Evolutionary conservation across 2,329 filamentous ascomycete species (phyloP), one percentile per base, ranked within the genome.

Genomic region (Aspergillus japonicus): DNA sequence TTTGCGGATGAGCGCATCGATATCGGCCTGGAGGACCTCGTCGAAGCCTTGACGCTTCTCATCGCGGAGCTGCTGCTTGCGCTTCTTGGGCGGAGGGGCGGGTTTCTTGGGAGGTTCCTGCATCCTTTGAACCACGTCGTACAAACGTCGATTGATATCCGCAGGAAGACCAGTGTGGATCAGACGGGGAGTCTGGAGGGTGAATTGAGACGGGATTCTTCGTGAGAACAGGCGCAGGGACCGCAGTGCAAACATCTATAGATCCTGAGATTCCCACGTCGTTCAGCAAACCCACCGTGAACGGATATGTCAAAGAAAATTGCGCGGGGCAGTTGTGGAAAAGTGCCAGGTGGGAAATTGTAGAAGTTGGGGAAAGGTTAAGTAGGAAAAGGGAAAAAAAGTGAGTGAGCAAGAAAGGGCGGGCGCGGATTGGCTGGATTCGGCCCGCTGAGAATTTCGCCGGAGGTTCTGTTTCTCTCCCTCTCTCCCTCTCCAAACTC

Each of bases 1-100:
- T 60, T 59, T 67, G 59, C 73, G 77, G 33, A 83, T 54, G 11
- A 76, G 68, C 47, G 62, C 58, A 31, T 85, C 78, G 50, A 92
- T 81, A 70, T 92, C 89, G 53, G 82, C 75, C 52, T 83, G 78
- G 50, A 92, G 78, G 50, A 91, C 85, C 69, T 91, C 87, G 61
- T 91, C 89, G 21, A 81, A 80, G 0, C 86, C 85, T 8, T 86
- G 87, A 62, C 84, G 84, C 47, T 83, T 84, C 2, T 87, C 87
- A 60, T 85, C 84, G 19, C 81, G 82, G 65, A 58, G 58, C 82
- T 81, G 80, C 85, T 74, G 80, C 85, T 74, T 75, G 57, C 67
- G 68, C 54, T 66, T 68, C 60, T 72, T 76, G 48, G 61, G 62
- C 55, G 64, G 64, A 42, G 60, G 59, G 19, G 66, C 57, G 53